These are phyloP conservation scores for Lentinula sp. DNA, from an alignment of 768 basidiomycete species.

Conservation along the genomic window DNA sequence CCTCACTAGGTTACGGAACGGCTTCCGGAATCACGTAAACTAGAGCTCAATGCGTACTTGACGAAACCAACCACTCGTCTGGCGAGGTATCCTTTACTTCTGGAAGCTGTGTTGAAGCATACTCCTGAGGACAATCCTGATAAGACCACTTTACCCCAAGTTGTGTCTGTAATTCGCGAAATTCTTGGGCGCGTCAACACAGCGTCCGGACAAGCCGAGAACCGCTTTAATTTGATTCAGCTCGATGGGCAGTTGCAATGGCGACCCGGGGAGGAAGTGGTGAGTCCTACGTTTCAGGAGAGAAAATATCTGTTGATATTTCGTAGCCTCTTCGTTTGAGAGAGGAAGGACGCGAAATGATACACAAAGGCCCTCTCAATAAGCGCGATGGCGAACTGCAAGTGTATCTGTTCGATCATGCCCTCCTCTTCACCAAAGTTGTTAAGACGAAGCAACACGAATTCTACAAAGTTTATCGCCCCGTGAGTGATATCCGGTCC, in stretches of 20 bases:
- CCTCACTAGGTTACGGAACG: conserved; percentile 74
- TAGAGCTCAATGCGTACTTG: conserved; percentile 95
- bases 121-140: conserved; percentile 90
- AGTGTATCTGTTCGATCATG: conserved; percentile 96
- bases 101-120: conserved; percentile 89
- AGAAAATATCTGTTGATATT: background rate
- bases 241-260: conserved; percentile 89
- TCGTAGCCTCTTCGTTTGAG: conserved; percentile 74
- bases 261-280: conserved; percentile 85
- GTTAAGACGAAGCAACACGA: conserved; percentile 84
- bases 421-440: conserved; percentile 85
- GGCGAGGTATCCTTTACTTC: conserved; percentile 90
- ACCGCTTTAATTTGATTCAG: conserved; percentile 91
- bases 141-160: conserved; percentile 71
- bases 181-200: conserved; percentile 86
- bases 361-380: conserved; percentile 87
- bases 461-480: conserved; percentile 88
- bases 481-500: conserved; percentile 46
- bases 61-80: conserved; percentile 98
- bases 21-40: conserved; percentile 88
- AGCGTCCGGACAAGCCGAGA: conserved; percentile 94
- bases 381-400: conserved; percentile 89
- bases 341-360: conserved; percentile 86
- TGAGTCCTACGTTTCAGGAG: conserved; percentile 29
- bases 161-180: conserved; percentile 67